Evolutionary conservation across 352 stramenopile species (phyloP).

Genomic region (Phytophthora tubulina): DNA sequence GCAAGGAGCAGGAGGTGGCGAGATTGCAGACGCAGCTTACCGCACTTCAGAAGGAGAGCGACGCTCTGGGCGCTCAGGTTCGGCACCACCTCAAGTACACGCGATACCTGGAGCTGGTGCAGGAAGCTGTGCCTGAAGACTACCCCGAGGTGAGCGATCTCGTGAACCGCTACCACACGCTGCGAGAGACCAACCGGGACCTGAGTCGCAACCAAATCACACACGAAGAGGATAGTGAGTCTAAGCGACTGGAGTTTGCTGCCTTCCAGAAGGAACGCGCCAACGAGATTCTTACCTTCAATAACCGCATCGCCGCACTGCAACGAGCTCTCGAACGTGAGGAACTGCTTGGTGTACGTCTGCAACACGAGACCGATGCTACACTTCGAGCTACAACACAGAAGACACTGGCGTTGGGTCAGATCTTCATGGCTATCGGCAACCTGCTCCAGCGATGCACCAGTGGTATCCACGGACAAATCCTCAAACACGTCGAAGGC

Average conservation of each 20-base stretch:
- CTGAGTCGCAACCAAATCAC: conserved; percentile 74
- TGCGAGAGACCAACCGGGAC: conserved; percentile 92
- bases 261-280: conserved; percentile 90
- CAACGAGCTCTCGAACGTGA: conserved; percentile 82
- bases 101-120: conserved; percentile 89
- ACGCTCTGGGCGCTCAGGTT: conserved; percentile 71
- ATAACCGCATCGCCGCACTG: conserved; percentile 91
- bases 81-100: conserved; percentile 90
- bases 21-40: conserved; percentile 80
- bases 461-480: conserved; percentile 87
- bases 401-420: conserved; percentile 91
- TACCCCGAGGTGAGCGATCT: conserved; percentile 94
- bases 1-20: conserved; percentile 90
- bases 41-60: conserved; percentile 70
- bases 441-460: conserved; percentile 88
- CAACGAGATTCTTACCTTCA: conserved; percentile 94
- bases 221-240: conserved; percentile 90
- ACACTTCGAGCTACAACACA: conserved; percentile 90
- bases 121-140: conserved; percentile 91
- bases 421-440: conserved; percentile 91
- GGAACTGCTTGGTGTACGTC: conserved; percentile 71
- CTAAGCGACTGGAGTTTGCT: conserved; percentile 81
- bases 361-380: conserved; percentile 92
- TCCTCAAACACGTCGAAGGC: conserved; percentile 89
- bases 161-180: conserved; percentile 92